Evolutionary conservation across 1,139 yeast genomes (phyloP).

Genomic region (Taiozyma sp.): DNA sequence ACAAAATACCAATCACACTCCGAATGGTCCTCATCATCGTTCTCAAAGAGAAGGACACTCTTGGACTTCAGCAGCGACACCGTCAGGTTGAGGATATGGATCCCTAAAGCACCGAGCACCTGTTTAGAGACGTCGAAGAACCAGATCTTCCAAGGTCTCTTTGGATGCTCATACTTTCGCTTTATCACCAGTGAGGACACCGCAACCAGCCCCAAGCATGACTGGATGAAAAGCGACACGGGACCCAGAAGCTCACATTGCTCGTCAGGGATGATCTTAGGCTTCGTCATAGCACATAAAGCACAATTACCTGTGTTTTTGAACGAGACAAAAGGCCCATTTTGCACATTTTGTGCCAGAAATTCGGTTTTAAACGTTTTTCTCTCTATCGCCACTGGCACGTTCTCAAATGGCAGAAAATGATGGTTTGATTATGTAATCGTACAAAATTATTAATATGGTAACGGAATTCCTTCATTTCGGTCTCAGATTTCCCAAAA

Average conservation of each 20-base stretch:
- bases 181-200: conserved; percentile 69
- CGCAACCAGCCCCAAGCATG: conserved; percentile 67
- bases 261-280: not conserved
- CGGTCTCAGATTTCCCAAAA: not conserved
- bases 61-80: conserved; percentile 52
- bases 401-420: not conserved
- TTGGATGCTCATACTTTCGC: conserved; percentile 73
- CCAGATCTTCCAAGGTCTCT: conserved; percentile 89
- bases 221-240: conserved; percentile 61
- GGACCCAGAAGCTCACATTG: conserved; percentile 69
- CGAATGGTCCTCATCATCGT: conserved; percentile 35
- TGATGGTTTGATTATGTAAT: not conserved
- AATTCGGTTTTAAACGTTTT: not conserved
- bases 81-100: conserved; percentile 74
- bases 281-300: not conserved
- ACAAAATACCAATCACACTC: conserved; percentile 93
- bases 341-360: not conserved
- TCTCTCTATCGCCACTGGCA: not conserved
- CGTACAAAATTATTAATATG: not conserved
- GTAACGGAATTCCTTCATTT: not conserved
- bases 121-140: conserved; percentile 86
- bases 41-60: conserved; percentile 9
- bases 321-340: too few species aligned
- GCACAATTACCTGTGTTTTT: not conserved
- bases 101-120: conserved; percentile 76